Evolutionary conservation across 2,329 filamentous ascomycete species (phyloP).

Genomic region (Pleomassaria siparia): DNA sequence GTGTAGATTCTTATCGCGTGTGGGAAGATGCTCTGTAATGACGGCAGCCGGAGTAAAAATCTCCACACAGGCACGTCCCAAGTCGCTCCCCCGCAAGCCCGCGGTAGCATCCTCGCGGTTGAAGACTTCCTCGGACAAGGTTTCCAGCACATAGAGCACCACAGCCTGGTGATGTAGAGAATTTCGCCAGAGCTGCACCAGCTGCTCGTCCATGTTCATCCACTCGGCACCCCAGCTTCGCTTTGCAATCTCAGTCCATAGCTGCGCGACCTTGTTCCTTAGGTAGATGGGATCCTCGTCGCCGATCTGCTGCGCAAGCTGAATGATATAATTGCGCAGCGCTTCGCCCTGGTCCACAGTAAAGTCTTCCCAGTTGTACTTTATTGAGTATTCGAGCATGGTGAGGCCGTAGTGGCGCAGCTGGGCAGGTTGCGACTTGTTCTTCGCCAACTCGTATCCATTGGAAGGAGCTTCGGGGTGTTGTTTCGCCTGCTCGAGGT

Average conservation of each 20-base stretch:
- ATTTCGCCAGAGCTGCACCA: slow-evolving; percentile 76
- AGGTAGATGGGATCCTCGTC: slow-evolving; percentile 77
- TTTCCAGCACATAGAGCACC: slow-evolving; percentile 85
- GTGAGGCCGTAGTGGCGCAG: slow-evolving; percentile 94
- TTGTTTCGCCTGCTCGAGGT: slow-evolving; percentile 83
- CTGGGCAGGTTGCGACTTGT: slow-evolving; percentile 72
- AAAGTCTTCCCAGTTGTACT: slow-evolving; percentile 79
- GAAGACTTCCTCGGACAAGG: slow-evolving; percentile 91
- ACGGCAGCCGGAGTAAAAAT: slow-evolving; percentile 83
- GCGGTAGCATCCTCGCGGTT: slow-evolving; percentile 86
- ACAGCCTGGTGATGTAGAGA: slow-evolving; percentile 74
- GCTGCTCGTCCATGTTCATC: slow-evolving; percentile 87
- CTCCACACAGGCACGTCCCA: slow-evolving; percentile 89
- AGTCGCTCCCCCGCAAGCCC: slow-evolving; percentile 75
- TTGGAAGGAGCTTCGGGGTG: slow-evolving; percentile 77
- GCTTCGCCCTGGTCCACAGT: slow-evolving; percentile 65
- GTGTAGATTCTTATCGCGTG: slow-evolving; percentile 67
- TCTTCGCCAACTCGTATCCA: slow-evolving; percentile 79
- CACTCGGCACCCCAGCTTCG: slow-evolving; percentile 89
- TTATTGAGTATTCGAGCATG: slow-evolving; percentile 85
- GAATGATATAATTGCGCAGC: slow-evolving; percentile 75
- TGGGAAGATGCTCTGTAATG: slow-evolving; percentile 73
- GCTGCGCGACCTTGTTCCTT: slow-evolving; percentile 87
- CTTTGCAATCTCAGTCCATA: slow-evolving; percentile 96
- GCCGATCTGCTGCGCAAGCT: slow-evolving; percentile 71